Evolutionary conservation across 2,329 filamentous ascomycete species (phyloP), one percentile per base, ranked within the genome.

Genomic region (Pseudomassariella vexata): DNA sequence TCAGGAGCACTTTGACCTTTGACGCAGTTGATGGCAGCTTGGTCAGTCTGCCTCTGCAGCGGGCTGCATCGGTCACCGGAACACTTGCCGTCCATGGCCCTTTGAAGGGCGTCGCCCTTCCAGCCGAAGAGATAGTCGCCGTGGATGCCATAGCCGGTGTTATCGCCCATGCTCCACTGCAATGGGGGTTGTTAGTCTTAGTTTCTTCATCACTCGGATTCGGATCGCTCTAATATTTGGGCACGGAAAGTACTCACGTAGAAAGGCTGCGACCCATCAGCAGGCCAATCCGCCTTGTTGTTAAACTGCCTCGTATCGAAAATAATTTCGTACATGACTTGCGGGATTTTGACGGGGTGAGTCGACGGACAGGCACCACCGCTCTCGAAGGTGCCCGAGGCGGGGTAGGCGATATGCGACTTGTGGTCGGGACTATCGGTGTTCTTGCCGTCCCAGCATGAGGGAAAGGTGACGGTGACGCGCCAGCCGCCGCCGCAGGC

Each of bases 261-360:
- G 41, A 53, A 53, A 19, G 50, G 51, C 30, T 44, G 42, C 15
- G 45, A 49, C 40, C 54, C 55, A 45, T 58, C 50, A 33, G 48
- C 53, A 36, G 46, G 48, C 57, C 57, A 46, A 42, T 47, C 56
- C 28, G 44, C 44, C 50, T 53, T 37, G 42, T 53, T 46, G 44
- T 54, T 55, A 37, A 51, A 54, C 28, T 41, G 39, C 29, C 47
- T 43, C 2, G 51, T 62, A 39, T 63, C 58, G 38, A 58, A 61
- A 48, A 63, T 62, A 29, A 61, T 48, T 42, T 63, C 59, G 37
- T 60, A 62, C 60, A 63, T 62, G 35, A 62, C 38, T 44, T 63
- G 59, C 19, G 60, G 59, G 23, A 60, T 40, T 37, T 43, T 43
- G 33, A 53, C 47, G 1, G 50, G 50, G 43, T 54, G 50, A 2